Conservation (phyloP, 2,329 filamentous ascomycete species). For the Aspergillus niger region DNA sequence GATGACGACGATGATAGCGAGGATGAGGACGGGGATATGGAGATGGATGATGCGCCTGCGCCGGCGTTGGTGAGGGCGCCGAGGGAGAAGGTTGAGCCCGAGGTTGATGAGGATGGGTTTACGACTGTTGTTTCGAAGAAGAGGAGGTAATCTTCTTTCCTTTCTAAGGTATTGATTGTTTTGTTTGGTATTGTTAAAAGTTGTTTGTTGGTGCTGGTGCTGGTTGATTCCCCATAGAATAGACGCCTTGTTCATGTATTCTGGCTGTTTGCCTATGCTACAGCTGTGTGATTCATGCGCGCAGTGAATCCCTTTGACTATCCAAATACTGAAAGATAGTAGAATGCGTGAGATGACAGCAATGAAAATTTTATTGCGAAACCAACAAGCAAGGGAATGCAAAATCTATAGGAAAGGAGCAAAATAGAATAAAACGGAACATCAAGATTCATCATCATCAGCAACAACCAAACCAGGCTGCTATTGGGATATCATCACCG, state of each 20-base stretch:
- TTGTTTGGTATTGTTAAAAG: background rate
- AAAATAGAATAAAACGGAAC: constrained; percentile 12
- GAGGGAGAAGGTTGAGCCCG: constrained; percentile 67
- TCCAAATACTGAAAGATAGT: background rate
- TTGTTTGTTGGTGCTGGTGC: background rate
- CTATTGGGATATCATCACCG: constrained; percentile 26
- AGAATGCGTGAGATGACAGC: background rate
- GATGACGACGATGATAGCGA: constrained; percentile 56
- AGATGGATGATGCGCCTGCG: constrained; percentile 65
- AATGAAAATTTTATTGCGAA: constrained; percentile 24
- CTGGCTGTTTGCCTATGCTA: constrained; percentile 3
- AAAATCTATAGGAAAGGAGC: constrained; percentile 23
- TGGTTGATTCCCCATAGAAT: constrained; percentile 13
- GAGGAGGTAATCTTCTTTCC: constrained; percentile 46
- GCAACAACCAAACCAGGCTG: constrained; percentile 26
- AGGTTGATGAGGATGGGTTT: constrained; percentile 81
- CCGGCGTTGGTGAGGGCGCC: constrained; percentile 59
- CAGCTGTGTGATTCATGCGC: background rate
- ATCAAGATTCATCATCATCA: constrained; percentile 37
- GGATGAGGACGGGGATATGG: constrained; percentile 58
- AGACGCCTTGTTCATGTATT: constrained; percentile 15
- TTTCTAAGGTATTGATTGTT: constrained; percentile 8
- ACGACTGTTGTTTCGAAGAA: constrained; percentile 72
- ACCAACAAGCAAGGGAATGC: constrained; percentile 20
- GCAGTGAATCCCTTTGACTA: background rate